Evolutionary conservation across 179 eudicot species (phyloP).

Genomic region (Beta lomatogona): DNA sequence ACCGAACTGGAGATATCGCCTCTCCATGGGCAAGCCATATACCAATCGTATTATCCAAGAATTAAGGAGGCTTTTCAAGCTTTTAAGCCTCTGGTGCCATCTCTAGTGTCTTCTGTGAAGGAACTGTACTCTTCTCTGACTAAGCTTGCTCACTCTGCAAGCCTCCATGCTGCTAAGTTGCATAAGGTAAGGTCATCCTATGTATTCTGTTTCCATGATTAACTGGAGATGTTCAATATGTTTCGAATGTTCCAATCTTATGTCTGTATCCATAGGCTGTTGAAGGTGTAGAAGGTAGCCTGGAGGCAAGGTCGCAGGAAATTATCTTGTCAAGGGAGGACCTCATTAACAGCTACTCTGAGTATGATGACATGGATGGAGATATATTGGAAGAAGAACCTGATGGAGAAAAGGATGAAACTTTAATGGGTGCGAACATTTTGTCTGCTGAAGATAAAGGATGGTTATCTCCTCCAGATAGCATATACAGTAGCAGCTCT

Average conservation of each 20-base stretch:
- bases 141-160: slow-evolving; percentile 83
- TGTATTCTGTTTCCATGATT: slow-evolving; percentile 11
- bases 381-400: slow-evolving; percentile 37
- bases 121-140: slow-evolving; percentile 80
- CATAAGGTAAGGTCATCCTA: slow-evolving; percentile 66
- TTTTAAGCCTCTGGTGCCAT: slow-evolving; percentile 71
- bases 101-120: slow-evolving; percentile 69
- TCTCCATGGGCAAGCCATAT: slow-evolving; percentile 96
- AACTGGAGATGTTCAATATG: slow-evolving; percentile 1
- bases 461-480: slow-evolving; percentile 93
- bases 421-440: slow-evolving; percentile 34
- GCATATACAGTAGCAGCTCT: slow-evolving; percentile 66
- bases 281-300: slow-evolving; percentile 84
- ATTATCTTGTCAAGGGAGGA: slow-evolving; percentile 52
- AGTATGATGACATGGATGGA: slow-evolving; percentile 46
- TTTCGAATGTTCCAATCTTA: not conserved
- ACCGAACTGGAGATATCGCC: slow-evolving; percentile 75
- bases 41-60: slow-evolving; percentile 78
- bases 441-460: slow-evolving; percentile 61
- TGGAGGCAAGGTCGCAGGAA: slow-evolving; percentile 67
- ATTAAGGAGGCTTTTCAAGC: slow-evolving; percentile 68
- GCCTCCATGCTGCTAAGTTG: slow-evolving; percentile 94
- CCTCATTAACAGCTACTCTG: slow-evolving; percentile 41
- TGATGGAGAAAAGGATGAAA: slow-evolving; percentile 49
- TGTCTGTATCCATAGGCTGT: slow-evolving; percentile 60